A percentile compares a stretch with the other conserved stretches of the same genome.
Evolutionary conservation across 352 stramenopile genomes (phyloP).

Genomic region (Pythium myriotylum): DNA sequence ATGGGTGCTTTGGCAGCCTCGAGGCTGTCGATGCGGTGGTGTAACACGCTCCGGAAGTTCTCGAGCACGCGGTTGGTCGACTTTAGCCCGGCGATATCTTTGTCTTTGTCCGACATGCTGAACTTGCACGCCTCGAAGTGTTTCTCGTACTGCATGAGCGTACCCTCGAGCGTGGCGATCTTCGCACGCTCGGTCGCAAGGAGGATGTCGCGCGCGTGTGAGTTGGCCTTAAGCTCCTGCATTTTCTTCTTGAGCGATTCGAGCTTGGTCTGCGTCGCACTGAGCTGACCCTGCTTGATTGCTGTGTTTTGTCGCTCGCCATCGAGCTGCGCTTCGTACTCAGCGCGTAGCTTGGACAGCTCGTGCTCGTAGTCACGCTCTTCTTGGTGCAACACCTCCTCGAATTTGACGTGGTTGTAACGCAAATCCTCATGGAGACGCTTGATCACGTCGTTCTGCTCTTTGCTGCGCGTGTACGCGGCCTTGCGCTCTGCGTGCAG

Average conservation of each 20-base stretch:
- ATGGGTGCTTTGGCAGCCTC: constrained; percentile 76
- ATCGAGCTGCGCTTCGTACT: constrained; percentile 71
- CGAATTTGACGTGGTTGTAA: constrained; percentile 87
- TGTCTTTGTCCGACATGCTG: constrained; percentile 74
- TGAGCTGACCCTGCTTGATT: constrained; percentile 80
- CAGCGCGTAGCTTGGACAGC: constrained; percentile 49
- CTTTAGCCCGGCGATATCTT: constrained; percentile 59
- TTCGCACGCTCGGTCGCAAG: constrained; percentile 74
- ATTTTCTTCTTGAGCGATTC: constrained; percentile 86
- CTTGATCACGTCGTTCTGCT: constrained; percentile 86
- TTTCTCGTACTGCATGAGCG: constrained; percentile 68
- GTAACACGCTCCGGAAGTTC: constrained; percentile 81
- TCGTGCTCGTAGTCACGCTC: constrained; percentile 85
- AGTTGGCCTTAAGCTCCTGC: constrained; percentile 78
- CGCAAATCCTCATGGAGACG: constrained; percentile 81
- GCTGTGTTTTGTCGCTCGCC: constrained; percentile 77
- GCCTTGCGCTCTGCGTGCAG: constrained; percentile 70
- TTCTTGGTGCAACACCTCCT: constrained; percentile 81
- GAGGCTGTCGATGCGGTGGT: constrained; percentile 75
- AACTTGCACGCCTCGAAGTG: constrained; percentile 75
- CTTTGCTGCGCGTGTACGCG: constrained; percentile 65
- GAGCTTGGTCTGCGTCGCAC: constrained; percentile 77
- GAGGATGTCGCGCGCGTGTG: constrained; percentile 68
- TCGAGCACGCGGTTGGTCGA: constrained; percentile 79
- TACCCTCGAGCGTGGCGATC: constrained; percentile 59